Conservation (phyloP, 73 alveolate genomes). For the Loxodes magnus region DNA sequence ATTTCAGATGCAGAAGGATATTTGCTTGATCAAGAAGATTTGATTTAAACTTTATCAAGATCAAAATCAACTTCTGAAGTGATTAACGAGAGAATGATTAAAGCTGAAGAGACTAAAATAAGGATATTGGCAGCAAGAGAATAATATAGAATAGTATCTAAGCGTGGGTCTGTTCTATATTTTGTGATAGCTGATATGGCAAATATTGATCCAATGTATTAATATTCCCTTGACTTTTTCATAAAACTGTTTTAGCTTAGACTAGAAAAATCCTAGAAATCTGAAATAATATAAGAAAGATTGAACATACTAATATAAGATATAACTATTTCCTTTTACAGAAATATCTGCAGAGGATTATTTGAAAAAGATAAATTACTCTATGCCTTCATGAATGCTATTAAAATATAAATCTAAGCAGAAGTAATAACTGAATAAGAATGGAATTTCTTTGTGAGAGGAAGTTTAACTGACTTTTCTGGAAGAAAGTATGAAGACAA, state of each 20-base stretch:
- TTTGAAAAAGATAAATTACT: constrained; percentile 26
- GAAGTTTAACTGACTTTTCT: neutral
- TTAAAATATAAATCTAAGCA: constrained; percentile 72
- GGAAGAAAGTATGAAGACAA: too few relatives aligned
- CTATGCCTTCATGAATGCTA: constrained; percentile 93
- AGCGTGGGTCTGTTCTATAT: constrained; percentile 92
- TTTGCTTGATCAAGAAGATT: constrained; percentile 88
- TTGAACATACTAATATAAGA: constrained; percentile 68
- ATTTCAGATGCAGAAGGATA: constrained; percentile 65
- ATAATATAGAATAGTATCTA: constrained; percentile 64
- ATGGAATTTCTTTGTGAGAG: constrained; percentile 73
- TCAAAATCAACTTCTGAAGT: constrained; percentile 89
- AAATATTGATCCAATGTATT: constrained; percentile 43
- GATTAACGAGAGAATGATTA: constrained; percentile 83
- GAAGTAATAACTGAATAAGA: constrained; percentile 68
- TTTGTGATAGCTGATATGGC: constrained; percentile 92
- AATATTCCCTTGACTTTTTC: constrained; percentile 93
- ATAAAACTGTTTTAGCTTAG: constrained; percentile 86
- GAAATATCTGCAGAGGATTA: constrained; percentile 82
- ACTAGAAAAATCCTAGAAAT: constrained; percentile 58
- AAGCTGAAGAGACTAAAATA: constrained; percentile 36
- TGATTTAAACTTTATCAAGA: constrained; percentile 79
- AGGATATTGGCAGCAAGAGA: constrained; percentile 2
- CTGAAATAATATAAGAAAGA: constrained; percentile 77
- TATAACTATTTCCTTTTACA: constrained; percentile 79